Conservation (phyloP, 192 early-diverging fungal species). For the Entomortierella parvispora region DNA sequence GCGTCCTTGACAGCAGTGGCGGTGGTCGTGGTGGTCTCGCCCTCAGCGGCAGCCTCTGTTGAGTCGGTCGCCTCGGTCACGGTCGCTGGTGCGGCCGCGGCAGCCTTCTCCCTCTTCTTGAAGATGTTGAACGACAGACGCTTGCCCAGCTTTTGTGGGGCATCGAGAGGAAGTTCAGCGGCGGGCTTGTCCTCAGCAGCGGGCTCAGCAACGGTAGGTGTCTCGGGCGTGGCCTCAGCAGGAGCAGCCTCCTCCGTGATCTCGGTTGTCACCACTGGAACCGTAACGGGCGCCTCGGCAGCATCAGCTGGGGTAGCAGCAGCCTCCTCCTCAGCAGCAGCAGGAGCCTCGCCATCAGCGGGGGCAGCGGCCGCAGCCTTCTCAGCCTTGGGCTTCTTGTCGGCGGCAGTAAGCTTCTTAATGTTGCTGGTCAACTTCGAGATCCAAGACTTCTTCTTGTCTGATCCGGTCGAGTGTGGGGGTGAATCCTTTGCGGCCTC, state of each 20-base stretch:
- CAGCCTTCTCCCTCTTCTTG: constrained; percentile 38
- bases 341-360: background rate
- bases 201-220: background rate
- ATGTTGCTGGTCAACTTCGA: constrained; percentile 41
- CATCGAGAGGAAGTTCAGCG: background rate
- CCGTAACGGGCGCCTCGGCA: background rate
- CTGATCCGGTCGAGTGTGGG: constrained; percentile 17
- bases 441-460: constrained; percentile 49
- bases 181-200: constrained; percentile 5
- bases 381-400: constrained; percentile 47
- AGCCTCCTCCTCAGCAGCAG: constrained; percentile 2
- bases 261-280: background rate
- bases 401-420: constrained; percentile 33
- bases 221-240: background rate
- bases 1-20: constrained; percentile 17
- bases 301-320: background rate
- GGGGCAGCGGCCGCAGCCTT: constrained; percentile 18
- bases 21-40: constrained; percentile 1
- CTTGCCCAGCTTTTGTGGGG: constrained; percentile 18
- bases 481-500: constrained; percentile 9
- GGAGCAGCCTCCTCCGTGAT: constrained; percentile 1
- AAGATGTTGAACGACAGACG: constrained; percentile 42
- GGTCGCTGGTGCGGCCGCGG: constrained; percentile 6
- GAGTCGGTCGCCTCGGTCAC: background rate
- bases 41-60: constrained; percentile 12